phyloP scores from a whole-genome alignment of 2,329 filamentous ascomycete species.

The Fragosphaeria purpurea region DNA sequence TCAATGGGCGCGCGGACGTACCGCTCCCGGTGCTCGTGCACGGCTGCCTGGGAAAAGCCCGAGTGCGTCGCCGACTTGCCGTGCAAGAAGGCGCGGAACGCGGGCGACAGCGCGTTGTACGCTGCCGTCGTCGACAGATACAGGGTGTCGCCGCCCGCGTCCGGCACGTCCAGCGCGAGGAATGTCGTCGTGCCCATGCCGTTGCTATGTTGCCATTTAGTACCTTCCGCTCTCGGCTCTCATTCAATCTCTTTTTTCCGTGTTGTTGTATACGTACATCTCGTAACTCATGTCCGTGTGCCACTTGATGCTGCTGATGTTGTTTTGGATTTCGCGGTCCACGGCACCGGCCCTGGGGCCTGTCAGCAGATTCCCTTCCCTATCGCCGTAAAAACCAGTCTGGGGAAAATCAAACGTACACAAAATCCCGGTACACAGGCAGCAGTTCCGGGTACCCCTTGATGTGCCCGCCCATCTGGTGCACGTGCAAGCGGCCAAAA shows the following conservation, averaged over 20 bases:
- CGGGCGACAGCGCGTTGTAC: conserved; percentile 15
- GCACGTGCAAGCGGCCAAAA: conserved; percentile 33
- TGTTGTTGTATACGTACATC: not conserved
- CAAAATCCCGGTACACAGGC: conserved; percentile 24
- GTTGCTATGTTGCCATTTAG: conserved; percentile 3
- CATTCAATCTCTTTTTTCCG: not conserved
- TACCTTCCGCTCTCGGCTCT: not conserved
- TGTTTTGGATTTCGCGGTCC: conserved; percentile 17
- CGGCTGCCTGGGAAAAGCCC: conserved; percentile 10
- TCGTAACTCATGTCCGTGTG: conserved; percentile 18
- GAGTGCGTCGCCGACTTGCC: conserved; percentile 14
- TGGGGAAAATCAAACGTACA: not conserved
- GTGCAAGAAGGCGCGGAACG: conserved; percentile 11
- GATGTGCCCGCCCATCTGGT: conserved; percentile 32
- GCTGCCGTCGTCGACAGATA: conserved; percentile 13
- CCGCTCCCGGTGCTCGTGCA: conserved; percentile 24
- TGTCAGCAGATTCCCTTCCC: conserved; percentile 1
- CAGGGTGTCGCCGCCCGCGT: conserved; percentile 15
- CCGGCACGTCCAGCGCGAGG: conserved; percentile 13
- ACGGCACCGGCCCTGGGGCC: conserved; percentile 10
- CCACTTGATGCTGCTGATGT: conserved; percentile 18
- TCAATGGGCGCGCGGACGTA: conserved; percentile 31
- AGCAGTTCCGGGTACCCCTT: conserved; percentile 32
- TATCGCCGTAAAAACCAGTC: too few species aligned
- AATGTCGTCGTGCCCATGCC: conserved; percentile 16